Evolutionary conservation across 192 early-diverging fungal species (phyloP).

Genomic region (Backusella tuberculispora): DNA sequence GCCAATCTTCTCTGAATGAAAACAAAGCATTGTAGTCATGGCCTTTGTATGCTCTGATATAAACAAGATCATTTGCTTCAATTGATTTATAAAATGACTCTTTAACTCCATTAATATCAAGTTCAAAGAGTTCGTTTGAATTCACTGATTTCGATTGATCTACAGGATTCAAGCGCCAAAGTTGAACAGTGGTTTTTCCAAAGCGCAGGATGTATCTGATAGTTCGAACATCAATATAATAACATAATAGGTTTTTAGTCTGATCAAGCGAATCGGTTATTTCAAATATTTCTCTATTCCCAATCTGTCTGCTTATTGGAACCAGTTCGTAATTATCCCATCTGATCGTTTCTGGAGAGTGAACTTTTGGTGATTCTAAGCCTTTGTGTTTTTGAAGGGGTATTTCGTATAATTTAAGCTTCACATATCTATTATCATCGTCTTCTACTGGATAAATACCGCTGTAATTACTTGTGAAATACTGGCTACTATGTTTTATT

Average conservation of each 20-base stretch:
- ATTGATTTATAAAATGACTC: background rate
- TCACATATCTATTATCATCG: background rate
- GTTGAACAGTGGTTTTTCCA: background rate
- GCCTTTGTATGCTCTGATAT: slow-evolving; percentile 13
- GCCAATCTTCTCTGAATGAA: background rate
- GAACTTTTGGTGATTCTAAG: background rate
- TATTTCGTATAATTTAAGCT: background rate
- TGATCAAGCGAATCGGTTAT: background rate
- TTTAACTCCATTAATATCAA: background rate
- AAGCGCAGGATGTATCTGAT: background rate
- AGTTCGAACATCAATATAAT: background rate
- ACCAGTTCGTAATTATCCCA: background rate
- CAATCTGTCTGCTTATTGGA: background rate
- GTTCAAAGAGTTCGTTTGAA: background rate
- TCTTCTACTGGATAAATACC: background rate
- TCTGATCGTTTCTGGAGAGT: background rate
- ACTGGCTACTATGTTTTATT: background rate
- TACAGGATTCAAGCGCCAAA: background rate
- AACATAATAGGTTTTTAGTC: background rate
- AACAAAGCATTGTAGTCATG: background rate
- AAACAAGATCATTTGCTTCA: slow-evolving; percentile 1
- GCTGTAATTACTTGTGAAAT: background rate
- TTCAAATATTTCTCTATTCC: background rate
- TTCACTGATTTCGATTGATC: background rate
- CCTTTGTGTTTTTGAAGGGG: background rate